Evolutionary conservation across 352 stramenopile species (phyloP), one percentile per base, ranked within the genome.

Genomic region (Phytophthora capsici): DNA sequence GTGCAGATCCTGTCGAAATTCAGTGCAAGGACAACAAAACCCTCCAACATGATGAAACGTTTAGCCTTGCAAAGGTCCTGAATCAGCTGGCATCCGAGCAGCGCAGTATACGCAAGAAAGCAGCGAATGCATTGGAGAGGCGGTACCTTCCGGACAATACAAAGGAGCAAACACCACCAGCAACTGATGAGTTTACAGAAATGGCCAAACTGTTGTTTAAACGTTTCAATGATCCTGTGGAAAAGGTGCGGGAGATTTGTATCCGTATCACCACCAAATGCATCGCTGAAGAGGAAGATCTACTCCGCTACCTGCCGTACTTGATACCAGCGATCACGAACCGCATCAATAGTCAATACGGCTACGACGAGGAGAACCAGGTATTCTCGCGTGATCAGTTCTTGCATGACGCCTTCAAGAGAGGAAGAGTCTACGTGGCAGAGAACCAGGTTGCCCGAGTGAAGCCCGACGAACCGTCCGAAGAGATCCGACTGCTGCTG

Each of bases 201-300:
- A 75, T 94, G 26, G 83, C 82, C 37, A 94, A 93, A 45, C 72
- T 81, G 19, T 63, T 95, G 10, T 91, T 95, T 61, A 92, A 88
- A 63, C 82, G 86, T 23, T 93, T 95, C 50, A 93, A 91, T 48
- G 87, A 94, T 59, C 81, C 80, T 6, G 60, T 93, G 7, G 87
- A 95, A 36, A 93, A 91, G 44, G 83, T 94, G 13, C 75, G 87
- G 9, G 84, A 90, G 14, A 66, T 90, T n/a, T 86, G 77, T 59
- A 78, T 95, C 22, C 75, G 72, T 6, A 36, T 94, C 26, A 69
- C 61, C 6, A 90, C 69, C 14, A 60, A 60, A 26, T 88, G 78
- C 43, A 62, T 95, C 32, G 56, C 68, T 0, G 12, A 48, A 14
- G 78, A 88, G 37, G 55, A 81, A 48, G 84, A 94, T 57, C 44